phyloP scores from a whole-genome alignment of 768 basidiomycete species.

The Phaffia tasmanica region DNA sequence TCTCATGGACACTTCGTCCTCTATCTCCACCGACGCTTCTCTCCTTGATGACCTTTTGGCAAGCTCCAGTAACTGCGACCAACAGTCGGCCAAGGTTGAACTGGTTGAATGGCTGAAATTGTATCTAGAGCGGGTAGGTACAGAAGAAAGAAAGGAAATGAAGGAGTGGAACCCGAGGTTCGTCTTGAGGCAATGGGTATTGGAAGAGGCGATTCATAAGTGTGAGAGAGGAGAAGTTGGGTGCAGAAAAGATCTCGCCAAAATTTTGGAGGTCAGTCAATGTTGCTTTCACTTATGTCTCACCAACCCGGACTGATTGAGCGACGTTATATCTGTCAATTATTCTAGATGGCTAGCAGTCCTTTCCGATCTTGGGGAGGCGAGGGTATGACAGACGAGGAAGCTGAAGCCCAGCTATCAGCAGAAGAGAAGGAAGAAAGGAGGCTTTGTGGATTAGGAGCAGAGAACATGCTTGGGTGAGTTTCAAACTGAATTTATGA shows the following conservation, averaged over 20 bases:
- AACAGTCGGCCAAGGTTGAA: slow-evolving; percentile 2
- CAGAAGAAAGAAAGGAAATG: slow-evolving; percentile 41
- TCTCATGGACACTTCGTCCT: slow-evolving; percentile 43
- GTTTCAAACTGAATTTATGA: too few species aligned
- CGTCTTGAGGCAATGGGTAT: slow-evolving; percentile 84
- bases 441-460: slow-evolving; percentile 20
- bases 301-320: background rate
- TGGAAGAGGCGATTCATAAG: slow-evolving; percentile 78
- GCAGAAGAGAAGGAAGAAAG: slow-evolving; percentile 22
- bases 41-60: slow-evolving; percentile 30
- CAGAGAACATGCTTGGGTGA: slow-evolving; percentile 13
- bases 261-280: slow-evolving; percentile 63
- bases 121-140: slow-evolving; percentile 55
- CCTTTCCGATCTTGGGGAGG: slow-evolving; percentile 82
- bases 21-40: slow-evolving; percentile 25
- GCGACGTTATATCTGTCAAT: slow-evolving; percentile 10
- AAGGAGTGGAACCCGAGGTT: slow-evolving; percentile 66
- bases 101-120: slow-evolving; percentile 39
- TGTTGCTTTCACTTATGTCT: background rate
- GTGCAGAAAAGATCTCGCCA: slow-evolving; percentile 59
- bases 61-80: slow-evolving; percentile 37
- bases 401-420: background rate
- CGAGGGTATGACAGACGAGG: slow-evolving; percentile 10
- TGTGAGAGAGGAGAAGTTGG: slow-evolving; percentile 45
- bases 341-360: slow-evolving; percentile 62